Conservation (phyloP, 768 basidiomycete genomes). For the Mycena pura region DNA sequence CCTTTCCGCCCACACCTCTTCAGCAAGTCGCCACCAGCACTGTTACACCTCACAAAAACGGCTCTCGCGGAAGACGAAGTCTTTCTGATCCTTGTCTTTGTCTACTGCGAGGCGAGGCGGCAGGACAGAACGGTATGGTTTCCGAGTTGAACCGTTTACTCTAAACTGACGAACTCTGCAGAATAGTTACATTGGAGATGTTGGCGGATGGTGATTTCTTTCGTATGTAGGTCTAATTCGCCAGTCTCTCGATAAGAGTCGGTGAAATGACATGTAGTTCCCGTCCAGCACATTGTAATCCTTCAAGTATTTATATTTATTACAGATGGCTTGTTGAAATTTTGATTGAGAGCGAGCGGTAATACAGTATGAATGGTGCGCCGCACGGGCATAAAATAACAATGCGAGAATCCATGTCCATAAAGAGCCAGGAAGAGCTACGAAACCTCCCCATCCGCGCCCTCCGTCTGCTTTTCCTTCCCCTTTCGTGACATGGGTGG, state of each 20-base stretch:
- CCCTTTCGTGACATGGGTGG: constrained; percentile 53
- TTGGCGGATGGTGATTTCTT: constrained; percentile 6
- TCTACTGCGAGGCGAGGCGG: constrained; percentile 43
- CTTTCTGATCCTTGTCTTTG: constrained; percentile 44
- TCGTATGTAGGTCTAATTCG: neutral
- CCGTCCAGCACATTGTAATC: neutral
- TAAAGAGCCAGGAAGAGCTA: neutral
- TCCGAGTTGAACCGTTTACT: neutral
- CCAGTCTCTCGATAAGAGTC: too few relatives aligned
- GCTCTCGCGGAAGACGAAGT: constrained; percentile 49
- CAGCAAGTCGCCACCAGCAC: constrained; percentile 47
- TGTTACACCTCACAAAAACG: constrained; percentile 45
- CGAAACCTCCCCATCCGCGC: neutral
- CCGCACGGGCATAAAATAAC: constrained; percentile 9
- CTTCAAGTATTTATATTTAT: constrained; percentile 6
- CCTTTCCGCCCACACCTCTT: constrained; percentile 59
- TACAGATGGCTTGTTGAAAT: constrained; percentile 7
- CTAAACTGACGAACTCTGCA: neutral
- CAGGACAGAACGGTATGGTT: constrained; percentile 38
- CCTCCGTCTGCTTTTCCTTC: constrained; percentile 48
- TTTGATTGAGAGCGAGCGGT: constrained; percentile 18
- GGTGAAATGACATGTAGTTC: too few relatives aligned
- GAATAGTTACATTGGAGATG: constrained; percentile 23
- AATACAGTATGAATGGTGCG: constrained; percentile 22
- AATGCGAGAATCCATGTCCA: constrained; percentile 12